A percentile compares a stretch with the other conserved stretches of the same genome.
Evolutionary conservation across 164 flowering plant genomes (phyloP).

Genomic region (Umbellularia californica): DNA sequence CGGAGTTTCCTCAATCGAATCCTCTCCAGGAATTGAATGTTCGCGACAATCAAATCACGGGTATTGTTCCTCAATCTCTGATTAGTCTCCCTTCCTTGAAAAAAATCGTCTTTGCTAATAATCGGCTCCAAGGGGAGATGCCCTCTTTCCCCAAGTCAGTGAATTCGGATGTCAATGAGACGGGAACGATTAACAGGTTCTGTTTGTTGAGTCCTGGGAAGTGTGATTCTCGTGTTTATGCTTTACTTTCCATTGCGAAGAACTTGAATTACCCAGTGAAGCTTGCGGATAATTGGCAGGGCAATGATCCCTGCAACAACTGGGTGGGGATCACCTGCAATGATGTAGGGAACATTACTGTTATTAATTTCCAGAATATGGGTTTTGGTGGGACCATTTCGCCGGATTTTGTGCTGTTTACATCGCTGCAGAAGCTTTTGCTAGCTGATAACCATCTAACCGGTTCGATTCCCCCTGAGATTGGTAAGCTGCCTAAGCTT

Average conservation of each 20-base stretch:
- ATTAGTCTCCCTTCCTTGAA: constrained; percentile 38
- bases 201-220: constrained; percentile 45
- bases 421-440: constrained; percentile 38
- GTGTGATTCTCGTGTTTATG: constrained; percentile 57
- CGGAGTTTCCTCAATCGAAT: constrained; percentile 61
- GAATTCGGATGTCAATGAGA: constrained; percentile 29
- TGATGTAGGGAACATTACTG: constrained; percentile 31
- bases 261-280: constrained; percentile 48
- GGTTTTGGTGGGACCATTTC: constrained; percentile 72
- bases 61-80: constrained; percentile 68
- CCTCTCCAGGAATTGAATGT: constrained; percentile 44
- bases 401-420: constrained; percentile 37
- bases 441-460: constrained; percentile 53
- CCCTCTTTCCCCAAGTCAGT: constrained; percentile 51
- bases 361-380: constrained; percentile 45
- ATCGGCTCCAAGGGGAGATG: constrained; percentile 73
- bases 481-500: constrained; percentile 45
- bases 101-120: constrained; percentile 66
- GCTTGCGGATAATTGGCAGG: constrained; percentile 66
- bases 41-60: constrained; percentile 76
- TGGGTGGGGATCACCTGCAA: constrained; percentile 62
- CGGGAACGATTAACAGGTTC: constrained; percentile 18
- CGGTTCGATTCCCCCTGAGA: constrained; percentile 68
- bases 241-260: constrained; percentile 47
- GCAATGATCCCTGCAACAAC: constrained; percentile 60